Percentiles rank a stretch among this genome's conserved stretches.
Evolutionary conservation across 2,329 filamentous ascomycete genomes (phyloP).

Genomic region (Phaeomoniella chlamydospora): DNA sequence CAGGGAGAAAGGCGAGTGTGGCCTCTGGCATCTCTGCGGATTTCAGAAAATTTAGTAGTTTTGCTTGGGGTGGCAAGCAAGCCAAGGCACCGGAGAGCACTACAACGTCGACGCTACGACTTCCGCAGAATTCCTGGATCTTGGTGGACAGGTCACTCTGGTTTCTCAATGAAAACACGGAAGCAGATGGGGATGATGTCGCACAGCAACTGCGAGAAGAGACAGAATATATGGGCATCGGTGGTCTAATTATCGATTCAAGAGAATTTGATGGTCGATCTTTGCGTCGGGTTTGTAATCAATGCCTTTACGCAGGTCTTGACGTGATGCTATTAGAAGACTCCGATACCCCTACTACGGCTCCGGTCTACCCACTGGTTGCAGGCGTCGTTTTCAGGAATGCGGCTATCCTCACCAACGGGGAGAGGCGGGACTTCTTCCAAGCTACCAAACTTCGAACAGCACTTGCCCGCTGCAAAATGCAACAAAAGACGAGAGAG

Average conservation of each 20-base stretch:
- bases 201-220: not conserved
- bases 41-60: not conserved
- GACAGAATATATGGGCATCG: not conserved
- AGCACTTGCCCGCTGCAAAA: constrained; percentile 14
- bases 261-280: not conserved
- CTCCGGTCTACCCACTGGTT: constrained; percentile 17
- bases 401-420: constrained; percentile 24
- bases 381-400: constrained; percentile 27
- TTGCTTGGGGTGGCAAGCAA: not conserved
- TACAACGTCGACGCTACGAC: not conserved
- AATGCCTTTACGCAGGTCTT: not conserved
- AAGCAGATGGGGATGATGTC: not conserved
- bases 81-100: not conserved
- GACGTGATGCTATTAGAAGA: not conserved
- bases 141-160: not conserved
- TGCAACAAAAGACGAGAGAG: constrained; percentile 16
- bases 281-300: not conserved
- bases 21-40: not conserved
- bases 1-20: not conserved
- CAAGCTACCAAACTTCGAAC: constrained; percentile 21
- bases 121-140: not conserved
- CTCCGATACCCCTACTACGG: constrained; percentile 3
- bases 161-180: not conserved
- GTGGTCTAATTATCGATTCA: not conserved
- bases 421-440: constrained; percentile 29